Conservation (phyloP, 2,329 filamentous ascomycete genomes). For the Geosmithia putterillii region DNA sequence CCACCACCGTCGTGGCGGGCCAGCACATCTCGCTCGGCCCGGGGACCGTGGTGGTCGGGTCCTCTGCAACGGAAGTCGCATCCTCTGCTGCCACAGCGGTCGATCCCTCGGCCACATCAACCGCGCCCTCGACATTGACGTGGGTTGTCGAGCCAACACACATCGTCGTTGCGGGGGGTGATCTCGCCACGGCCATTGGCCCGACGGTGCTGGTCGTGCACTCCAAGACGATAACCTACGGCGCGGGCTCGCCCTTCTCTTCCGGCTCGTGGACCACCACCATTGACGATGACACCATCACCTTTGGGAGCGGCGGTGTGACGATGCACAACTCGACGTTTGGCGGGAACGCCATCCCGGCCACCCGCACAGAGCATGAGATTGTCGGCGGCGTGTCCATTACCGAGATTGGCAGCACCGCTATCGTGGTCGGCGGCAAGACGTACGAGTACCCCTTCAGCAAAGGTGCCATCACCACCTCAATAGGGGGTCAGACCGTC, state of each 20-base stretch:
- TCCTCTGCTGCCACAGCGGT: too few relatives aligned
- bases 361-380: conserved; percentile 25
- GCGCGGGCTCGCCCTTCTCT: conserved; percentile 8
- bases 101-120: too few relatives aligned
- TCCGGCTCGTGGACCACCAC: conserved; percentile 15
- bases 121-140: too few relatives aligned
- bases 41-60: conserved; percentile 14
- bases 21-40: conserved; percentile 20
- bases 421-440: conserved; percentile 34
- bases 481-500: conserved; percentile 36
- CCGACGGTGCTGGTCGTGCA: conserved; percentile 25
- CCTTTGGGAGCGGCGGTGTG: conserved; percentile 33
- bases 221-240: conserved; percentile 33
- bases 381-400: conserved; percentile 41
- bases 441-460: conserved; percentile 40
- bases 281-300: conserved; percentile 37
- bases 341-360: conserved; percentile 24
- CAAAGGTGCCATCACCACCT: conserved; percentile 28
- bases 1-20: conserved; percentile 19
- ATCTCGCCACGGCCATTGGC: conserved; percentile 31
- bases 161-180: conserved; percentile 33
- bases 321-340: conserved; percentile 26
- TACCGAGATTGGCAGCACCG: conserved; percentile 33
- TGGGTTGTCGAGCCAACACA: conserved; percentile 17
- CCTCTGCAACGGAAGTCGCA: background rate